Base-by-base conservation (phyloP, 495 filamentous ascomycete genomes). In the Podospora conica region DNA sequence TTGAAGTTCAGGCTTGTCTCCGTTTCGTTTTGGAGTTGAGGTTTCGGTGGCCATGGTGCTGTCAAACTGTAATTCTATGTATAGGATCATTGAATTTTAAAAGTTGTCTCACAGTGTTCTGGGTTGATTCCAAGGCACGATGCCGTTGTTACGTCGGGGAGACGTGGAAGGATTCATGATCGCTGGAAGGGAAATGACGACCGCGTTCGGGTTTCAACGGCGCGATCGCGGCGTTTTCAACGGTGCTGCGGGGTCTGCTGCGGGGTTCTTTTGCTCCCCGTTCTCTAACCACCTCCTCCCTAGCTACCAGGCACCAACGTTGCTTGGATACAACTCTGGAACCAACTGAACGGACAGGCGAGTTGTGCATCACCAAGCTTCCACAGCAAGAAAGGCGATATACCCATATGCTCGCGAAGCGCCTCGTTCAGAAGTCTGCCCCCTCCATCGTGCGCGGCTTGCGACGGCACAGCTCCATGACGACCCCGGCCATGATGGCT, bases 401-500 rank as follows among this genome's bases (percentile, higher is more conserved):
- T 18, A 29, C 11, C 40, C 11, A 10, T n/a, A 57, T 57, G 55
- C 21, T 57, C 3, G 25, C n/a, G 15, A 57, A 27, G 23, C 23
- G 8, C 23, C 11, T 18, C 22, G 25, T 57, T 22, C 23, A 25
- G 12, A 24, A 15, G 6, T 48, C 15, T 48, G 6, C 18, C 4
- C 11, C 22, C 23, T 57, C 10, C 5, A 18, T 23, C 18, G 2
- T 25, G 23, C 21, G 55, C 23, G 10, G 18, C 9, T 53, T 61
- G 3, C n/a, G 21, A 12, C 24, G 28, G n/a, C 21, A 40, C 15
- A 56, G 9, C 11, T n/a, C 2, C 33, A 0, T 22, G 3, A 40
- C 20, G 3, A 40, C 20, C 15, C 12, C 28, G 10, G 29, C 22
- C 12, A 58, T 64, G 63, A 58, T 64, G 63, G 86, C 67, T 87